phyloP scores from a whole-genome alignment of 192 early-diverging fungal species.

The Lunasporangiospora selenospora region DNA sequence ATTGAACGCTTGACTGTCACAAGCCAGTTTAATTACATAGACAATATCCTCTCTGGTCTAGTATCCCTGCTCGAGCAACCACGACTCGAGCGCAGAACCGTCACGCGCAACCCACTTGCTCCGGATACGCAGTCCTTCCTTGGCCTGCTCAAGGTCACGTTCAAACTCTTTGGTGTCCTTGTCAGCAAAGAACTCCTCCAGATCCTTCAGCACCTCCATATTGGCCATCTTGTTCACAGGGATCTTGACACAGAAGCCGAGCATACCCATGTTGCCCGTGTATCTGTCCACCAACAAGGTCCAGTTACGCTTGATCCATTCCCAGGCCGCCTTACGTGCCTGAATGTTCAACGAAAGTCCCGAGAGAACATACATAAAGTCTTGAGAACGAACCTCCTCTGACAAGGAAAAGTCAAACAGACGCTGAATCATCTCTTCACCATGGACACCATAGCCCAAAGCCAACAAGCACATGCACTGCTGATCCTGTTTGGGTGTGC shows the following conservation, averaged over 20 bases:
- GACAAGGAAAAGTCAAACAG: slow-evolving; percentile 61
- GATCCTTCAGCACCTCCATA: slow-evolving; percentile 53
- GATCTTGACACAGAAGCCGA: slow-evolving; percentile 60
- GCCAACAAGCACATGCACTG: slow-evolving; percentile 62
- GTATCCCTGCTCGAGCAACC: slow-evolving; percentile 34
- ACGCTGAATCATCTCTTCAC: slow-evolving; percentile 55
- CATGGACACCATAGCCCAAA: slow-evolving; percentile 60
- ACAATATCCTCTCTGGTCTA: too few relatives aligned
- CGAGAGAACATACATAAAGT: slow-evolving; percentile 58
- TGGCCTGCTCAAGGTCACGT: slow-evolving; percentile 64
- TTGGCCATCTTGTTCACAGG: slow-evolving; percentile 56
- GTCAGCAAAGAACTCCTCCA: slow-evolving; percentile 59
- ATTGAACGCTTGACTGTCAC: too few relatives aligned
- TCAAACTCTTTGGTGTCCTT: slow-evolving; percentile 60
- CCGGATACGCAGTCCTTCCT: slow-evolving; percentile 64
- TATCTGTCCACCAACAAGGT: slow-evolving; percentile 53
- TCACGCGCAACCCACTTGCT: slow-evolving; percentile 56
- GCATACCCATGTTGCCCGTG: slow-evolving; percentile 64
- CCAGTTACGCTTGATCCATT: slow-evolving; percentile 62
- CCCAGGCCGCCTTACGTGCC: slow-evolving; percentile 58
- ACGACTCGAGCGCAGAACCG: slow-evolving; percentile 57
- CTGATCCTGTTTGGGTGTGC: slow-evolving; percentile 50
- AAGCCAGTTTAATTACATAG: too few relatives aligned
- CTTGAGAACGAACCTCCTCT: slow-evolving; percentile 65
- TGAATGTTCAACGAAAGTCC: slow-evolving; percentile 48